Evolutionary conservation across 495 filamentous ascomycete species (phyloP).

Genomic region (Penicillium arizonense): DNA sequence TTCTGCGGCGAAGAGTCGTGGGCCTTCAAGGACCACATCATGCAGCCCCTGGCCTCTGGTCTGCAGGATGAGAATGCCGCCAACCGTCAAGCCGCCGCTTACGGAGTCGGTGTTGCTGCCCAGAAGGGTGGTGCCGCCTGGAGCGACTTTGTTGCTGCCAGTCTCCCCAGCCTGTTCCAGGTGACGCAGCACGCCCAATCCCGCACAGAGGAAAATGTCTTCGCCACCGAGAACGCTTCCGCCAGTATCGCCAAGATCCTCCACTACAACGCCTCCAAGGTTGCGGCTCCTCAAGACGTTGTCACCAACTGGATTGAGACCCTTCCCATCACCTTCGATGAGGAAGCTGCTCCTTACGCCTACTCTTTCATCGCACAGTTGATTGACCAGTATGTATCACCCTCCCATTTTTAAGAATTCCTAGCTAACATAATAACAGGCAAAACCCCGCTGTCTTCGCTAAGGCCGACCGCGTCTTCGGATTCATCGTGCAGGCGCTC

Average conservation of each 20-base stretch:
- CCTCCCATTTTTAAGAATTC: background rate
- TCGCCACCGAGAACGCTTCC: conserved; percentile 96
- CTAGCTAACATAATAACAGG: conserved; percentile 45
- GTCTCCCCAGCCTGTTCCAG: conserved; percentile 78
- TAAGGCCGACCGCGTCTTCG: conserved; percentile 76
- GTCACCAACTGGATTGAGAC: conserved; percentile 82
- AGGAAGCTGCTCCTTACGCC: conserved; percentile 95
- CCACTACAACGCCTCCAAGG: conserved; percentile 76
- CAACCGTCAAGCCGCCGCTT: conserved; percentile 94
- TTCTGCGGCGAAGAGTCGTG: conserved; percentile 87
- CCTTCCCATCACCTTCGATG: conserved; percentile 88
- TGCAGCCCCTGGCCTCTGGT: conserved; percentile 78
- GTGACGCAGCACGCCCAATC: conserved; percentile 76
- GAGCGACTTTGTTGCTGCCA: conserved; percentile 77
- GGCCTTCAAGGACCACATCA: conserved; percentile 79
- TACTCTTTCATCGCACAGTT: conserved; percentile 89
- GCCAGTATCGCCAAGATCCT: conserved; percentile 96
- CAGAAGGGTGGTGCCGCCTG: conserved; percentile 85
- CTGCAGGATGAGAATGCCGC: conserved; percentile 81
- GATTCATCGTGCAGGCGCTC: conserved; percentile 79
- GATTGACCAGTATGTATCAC: conserved; percentile 84
- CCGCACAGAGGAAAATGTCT: conserved; percentile 89
- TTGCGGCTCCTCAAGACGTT: conserved; percentile 69
- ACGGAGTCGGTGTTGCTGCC: conserved; percentile 93
- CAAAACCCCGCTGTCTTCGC: conserved; percentile 80